phyloP scores from a whole-genome alignment of 805 yeast species.

The Candida ascalaphidarum region DNA sequence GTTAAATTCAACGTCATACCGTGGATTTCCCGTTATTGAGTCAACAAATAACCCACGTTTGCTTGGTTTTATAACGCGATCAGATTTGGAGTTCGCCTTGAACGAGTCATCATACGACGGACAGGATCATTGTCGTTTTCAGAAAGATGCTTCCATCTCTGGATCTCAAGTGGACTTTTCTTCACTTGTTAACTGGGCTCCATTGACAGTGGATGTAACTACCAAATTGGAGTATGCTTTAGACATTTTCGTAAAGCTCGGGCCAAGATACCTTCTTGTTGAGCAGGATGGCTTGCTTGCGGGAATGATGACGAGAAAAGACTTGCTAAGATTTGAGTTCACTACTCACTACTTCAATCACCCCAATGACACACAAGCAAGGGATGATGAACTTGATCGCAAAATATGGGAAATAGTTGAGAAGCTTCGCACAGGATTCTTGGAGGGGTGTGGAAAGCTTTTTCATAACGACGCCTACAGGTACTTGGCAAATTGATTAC shows the following conservation, averaged over 20 bases:
- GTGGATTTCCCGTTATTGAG: constrained; percentile 49
- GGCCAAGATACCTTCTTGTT: constrained; percentile 69
- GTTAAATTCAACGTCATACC: constrained; percentile 23
- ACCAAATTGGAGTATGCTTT: constrained; percentile 54
- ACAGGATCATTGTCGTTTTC: neutral
- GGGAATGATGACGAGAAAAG: constrained; percentile 85
- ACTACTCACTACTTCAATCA: constrained; percentile 18
- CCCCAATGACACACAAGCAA: constrained; percentile 4
- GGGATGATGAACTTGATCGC: constrained; percentile 17
- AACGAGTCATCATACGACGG: too few relatives aligned
- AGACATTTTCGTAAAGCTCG: constrained; percentile 66
- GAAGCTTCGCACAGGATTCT: neutral
- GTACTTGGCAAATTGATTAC: constrained; percentile 6
- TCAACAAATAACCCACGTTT: constrained; percentile 28
- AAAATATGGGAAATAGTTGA: constrained; percentile 28
- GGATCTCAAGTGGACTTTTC: constrained; percentile 11
- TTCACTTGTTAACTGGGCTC: constrained; percentile 42
- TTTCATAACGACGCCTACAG: constrained; percentile 22
- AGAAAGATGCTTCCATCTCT: neutral
- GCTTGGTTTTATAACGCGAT: constrained; percentile 38
- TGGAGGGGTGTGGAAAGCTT: constrained; percentile 5
- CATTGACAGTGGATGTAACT: constrained; percentile 47
- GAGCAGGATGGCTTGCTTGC: constrained; percentile 51
- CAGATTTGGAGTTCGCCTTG: constrained; percentile 26
- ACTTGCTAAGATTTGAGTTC: constrained; percentile 57